phyloP scores from a whole-genome alignment of 306 rosid genomes.

The Gastrolobium villosum region DNA sequence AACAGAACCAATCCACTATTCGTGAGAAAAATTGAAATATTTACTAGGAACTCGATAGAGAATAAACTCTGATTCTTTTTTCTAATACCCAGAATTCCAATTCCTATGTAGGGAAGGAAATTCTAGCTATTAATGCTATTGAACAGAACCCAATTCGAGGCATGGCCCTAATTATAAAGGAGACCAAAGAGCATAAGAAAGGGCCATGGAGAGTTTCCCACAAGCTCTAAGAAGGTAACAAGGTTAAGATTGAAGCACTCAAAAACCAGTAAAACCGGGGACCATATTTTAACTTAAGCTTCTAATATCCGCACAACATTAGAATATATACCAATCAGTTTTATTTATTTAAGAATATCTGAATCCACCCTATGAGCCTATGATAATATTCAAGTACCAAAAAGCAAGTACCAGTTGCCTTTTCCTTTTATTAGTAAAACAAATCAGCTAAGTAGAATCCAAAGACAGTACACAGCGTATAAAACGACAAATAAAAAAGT shows the following conservation, averaged over 20 bases:
- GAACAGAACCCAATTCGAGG: slow-evolving; percentile 21
- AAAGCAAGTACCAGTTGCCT: slow-evolving; percentile 36
- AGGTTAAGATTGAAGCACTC: slow-evolving; percentile 28
- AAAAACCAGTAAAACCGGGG: slow-evolving; percentile 34
- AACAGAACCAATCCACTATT: neutral
- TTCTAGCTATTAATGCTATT: slow-evolving; percentile 10
- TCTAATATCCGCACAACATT: slow-evolving; percentile 1
- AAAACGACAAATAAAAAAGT: slow-evolving; percentile 64
- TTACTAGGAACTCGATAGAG: slow-evolving; percentile 16
- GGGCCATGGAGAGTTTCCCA: slow-evolving; percentile 32
- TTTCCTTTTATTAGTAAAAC: slow-evolving; percentile 34
- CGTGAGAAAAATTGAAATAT: neutral
- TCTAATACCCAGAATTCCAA: slow-evolving; percentile 14
- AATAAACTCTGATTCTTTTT: slow-evolving; percentile 3
- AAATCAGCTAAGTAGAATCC: slow-evolving; percentile 57
- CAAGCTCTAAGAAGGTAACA: slow-evolving; percentile 20
- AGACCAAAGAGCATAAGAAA: slow-evolving; percentile 20
- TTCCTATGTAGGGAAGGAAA: slow-evolving; percentile 40
- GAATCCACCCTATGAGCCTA: slow-evolving; percentile 11
- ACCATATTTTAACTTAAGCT: slow-evolving; percentile 45
- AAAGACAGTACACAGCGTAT: slow-evolving; percentile 52
- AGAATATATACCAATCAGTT: slow-evolving; percentile 1
- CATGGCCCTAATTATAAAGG: slow-evolving; percentile 1
- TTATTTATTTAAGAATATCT: slow-evolving; percentile 41
- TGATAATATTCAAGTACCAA: slow-evolving; percentile 25